phyloP scores from a whole-genome alignment of 257 asterid species.

The Capsicum pubescens region DNA sequence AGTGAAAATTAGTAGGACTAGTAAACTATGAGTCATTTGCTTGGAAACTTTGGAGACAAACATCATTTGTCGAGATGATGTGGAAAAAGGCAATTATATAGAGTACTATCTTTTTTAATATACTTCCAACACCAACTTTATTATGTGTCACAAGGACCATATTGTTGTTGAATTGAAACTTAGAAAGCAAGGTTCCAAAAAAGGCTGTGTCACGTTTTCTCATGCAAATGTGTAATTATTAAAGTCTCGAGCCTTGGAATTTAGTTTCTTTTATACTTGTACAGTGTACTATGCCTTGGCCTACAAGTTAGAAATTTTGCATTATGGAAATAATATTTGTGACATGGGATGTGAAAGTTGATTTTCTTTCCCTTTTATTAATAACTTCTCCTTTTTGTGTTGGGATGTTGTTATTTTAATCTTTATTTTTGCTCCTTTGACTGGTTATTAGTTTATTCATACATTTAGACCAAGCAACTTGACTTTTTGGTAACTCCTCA shows the following conservation, averaged over 20 bases:
- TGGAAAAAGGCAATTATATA: background rate
- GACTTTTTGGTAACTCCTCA: no score
- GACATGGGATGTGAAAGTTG: background rate
- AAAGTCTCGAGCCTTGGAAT: background rate
- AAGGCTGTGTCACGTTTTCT: background rate
- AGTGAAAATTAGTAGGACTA: background rate
- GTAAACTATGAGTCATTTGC: background rate
- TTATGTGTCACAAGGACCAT: background rate
- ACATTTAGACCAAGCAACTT: background rate
- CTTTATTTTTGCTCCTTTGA: background rate
- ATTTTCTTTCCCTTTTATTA: background rate
- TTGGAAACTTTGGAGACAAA: conserved; percentile 23
- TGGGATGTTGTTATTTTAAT: background rate
- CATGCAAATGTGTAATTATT: conserved; percentile 16
- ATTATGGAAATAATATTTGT: background rate
- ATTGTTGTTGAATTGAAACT: background rate
- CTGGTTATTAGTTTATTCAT: background rate
- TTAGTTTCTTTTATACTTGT: background rate
- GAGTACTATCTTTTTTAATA: background rate
- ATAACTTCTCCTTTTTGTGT: background rate
- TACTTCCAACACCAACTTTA: background rate
- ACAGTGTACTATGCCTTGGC: background rate
- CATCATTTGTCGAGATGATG: background rate
- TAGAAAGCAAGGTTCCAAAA: background rate
- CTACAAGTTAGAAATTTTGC: background rate